Conservation (phyloP, 108 stramenopile species). For the Pseudonitzschia delicatissima region DNA sequence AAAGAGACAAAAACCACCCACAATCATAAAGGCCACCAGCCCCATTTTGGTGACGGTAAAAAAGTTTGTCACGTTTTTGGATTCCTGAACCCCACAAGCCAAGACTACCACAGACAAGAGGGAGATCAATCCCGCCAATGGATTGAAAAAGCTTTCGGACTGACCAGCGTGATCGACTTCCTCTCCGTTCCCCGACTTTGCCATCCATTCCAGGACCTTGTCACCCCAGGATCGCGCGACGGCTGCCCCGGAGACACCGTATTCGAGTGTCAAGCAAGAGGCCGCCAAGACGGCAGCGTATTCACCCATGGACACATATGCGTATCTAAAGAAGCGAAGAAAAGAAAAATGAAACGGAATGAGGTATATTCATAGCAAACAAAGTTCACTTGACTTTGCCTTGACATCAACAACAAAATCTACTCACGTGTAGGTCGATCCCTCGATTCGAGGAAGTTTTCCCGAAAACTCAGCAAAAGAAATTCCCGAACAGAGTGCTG, state of each 20-base stretch:
- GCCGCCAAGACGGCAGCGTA: conserved; percentile 79
- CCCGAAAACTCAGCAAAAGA: conserved; percentile 88
- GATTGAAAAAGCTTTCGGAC: conserved; percentile 38
- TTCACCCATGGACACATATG: conserved; percentile 76
- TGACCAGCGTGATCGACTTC: not conserved
- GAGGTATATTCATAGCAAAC: conserved; percentile 50
- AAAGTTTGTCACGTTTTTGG: conserved; percentile 73
- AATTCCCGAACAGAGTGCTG: conserved; percentile 64
- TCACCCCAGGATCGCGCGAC: conserved; percentile 93
- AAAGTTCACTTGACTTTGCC: too few relatives aligned
- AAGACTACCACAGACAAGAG: conserved; percentile 45
- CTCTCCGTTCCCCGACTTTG: conserved; percentile 7
- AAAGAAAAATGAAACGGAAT: not conserved
- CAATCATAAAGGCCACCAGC: conserved; percentile 79
- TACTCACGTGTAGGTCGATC: conserved; percentile 66
- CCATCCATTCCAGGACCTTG: conserved; percentile 76
- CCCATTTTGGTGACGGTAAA: conserved; percentile 79
- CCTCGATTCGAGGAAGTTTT: conserved; percentile 63
- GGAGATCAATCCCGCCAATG: conserved; percentile 61
- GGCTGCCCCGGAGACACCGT: conserved; percentile 75
- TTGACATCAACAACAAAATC: not conserved
- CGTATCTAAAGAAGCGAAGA: conserved; percentile 9
- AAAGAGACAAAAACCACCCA: conserved; percentile 73
- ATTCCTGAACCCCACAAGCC: conserved; percentile 74
- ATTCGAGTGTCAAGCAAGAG: conserved; percentile 83